Evolutionary conservation across 1,284 basidiomycete genomes (phyloP), one percentile per base, ranked within the genome.

Genomic region (Cerioporus squamosus): DNA sequence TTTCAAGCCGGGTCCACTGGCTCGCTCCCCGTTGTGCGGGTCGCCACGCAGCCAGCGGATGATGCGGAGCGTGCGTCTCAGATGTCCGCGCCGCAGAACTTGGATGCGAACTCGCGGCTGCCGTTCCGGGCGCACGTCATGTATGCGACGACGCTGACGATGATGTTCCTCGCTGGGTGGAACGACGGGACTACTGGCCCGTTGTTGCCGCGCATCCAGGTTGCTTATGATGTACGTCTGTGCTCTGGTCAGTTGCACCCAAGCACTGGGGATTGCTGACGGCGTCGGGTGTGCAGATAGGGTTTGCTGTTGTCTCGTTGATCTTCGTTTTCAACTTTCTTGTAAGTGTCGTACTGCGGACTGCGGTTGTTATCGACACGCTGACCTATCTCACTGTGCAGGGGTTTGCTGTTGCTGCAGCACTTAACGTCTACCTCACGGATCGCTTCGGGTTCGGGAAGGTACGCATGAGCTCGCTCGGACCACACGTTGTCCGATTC

Each of bases 401-500:
- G 83, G 84, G 84, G 7, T 86, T 81, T 62, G 71, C 86, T 10
- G 55, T 64, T 12, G 85, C 83, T 12, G 81, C 83, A 2, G 63
- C 83, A 31, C 61, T 76, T 2, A 86, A 87, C 62, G 80, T 89
- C 2, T 77, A 74, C 43, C 61, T 88, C n/a, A 81, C 78, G 0
- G 80, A 86, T 44, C 78, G 73, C 36, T 65, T 84, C 20, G 85
- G 85, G 0, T 85, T 89, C 63, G 87, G 87, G 56, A 84, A 83
- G 72, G 84, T 83, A 55, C 44, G 66, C 20, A 8, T n/a, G 40
- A 7, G 18, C 15, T 36, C 33, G 10, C 14, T 36, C 33, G 33
- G 15, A 36, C 10, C 15, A n/a, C 14, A 14, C 15, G 15, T 36
- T 12, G 5, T 17, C 1, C 14, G 15, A 14, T 14, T 15, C 33